Base-by-base conservation (phyloP, 768 basidiomycete genomes). In the Termitomyces sp. region DNA sequence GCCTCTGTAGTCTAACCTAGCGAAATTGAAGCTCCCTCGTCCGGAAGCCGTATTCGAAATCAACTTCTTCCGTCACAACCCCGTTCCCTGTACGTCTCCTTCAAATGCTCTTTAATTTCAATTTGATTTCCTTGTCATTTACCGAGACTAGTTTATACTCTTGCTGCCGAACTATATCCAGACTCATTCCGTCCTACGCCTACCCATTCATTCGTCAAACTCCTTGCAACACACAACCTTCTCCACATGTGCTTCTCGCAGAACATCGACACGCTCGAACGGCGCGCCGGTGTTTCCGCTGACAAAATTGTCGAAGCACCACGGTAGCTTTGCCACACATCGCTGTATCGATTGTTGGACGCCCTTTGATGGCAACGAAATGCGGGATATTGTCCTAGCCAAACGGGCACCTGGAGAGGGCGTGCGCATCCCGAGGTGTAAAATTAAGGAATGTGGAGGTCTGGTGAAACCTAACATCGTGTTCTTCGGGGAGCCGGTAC, bases 21-120 rank as follows among this genome's bases (percentile, higher is more conserved):
- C 87, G 32, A 79, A 86, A 63, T 74, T 94, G 47, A 88, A 89
- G 17, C 81, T 94, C 14, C 95, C 94, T n/a, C 86, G 90, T 67
- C 94, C 96, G 0, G 96, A 98, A 68, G 96, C 96, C 0, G 95
- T 98, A 36, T 98, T 98, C 68, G 92, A 98, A 66, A 89, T 98
- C 68, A 77, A 79, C 53, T 98, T 88, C 77, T 96, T 98, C 79
- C 79, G 85, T 65, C 70, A 75, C 48, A 91, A 92, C 63, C 94
- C 94, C 4, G 76, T 85, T 15, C 92, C 94, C 37, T 94, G 92
- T 92, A 68, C 62, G 86, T 71, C 59, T 12, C 55, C 20, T 45
- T 45, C 51, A 4, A n/a, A 34, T 36, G 42, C 5, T 17, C 25
- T 25, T 25, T 1, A 25, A 25, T 25, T 25, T 25, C 20, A 7